Evolutionary conservation across 1,139 yeast genomes (phyloP), one percentile per base, ranked within the genome.

Genomic region (Lodderomyces margitis): DNA sequence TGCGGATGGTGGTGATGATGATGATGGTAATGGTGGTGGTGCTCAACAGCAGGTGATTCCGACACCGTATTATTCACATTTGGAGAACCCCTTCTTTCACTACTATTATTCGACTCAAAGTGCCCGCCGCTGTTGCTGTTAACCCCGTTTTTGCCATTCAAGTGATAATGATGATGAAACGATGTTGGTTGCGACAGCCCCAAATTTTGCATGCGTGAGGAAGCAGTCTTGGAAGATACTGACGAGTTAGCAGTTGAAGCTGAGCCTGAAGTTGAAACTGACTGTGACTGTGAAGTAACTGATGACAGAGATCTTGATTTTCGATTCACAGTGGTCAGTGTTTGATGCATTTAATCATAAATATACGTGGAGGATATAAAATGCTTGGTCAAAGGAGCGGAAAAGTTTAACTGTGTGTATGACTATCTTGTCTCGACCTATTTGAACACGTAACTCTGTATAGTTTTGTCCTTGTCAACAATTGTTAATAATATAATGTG

Each of bases 1-100:
- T 40, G 23, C 20, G 46, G 40, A n/a, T 40, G 43, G 12, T 39
- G 44, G 24, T 43, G 46, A 21, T 44, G 47, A 12, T 42, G 42
- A 15, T 37, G 43, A 30, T 42, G 42, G 16, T 45, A 39, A 16
- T 41, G 40, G 20, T 37, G 42, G 23, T 41, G 41, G 25, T 34
- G 46, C 20, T 32, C 38, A 19, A 25, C 42, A 12, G 35, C 24
- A 16, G 41, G 17, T 21, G 21, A 5, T 34, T 11, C 24, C 35
- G 30, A 21, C 35, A 21, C 28, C 10, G 5, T 36, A 11, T 14
- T 28, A 4, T 6, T n/a, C 15, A 5, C 9, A n/a, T n/a, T 25
- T n/a, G 16, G 8, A 25, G 19, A 5, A 5, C 19, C 32, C 16
- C 19, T 28, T 15, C n/a, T 28, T 3, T 28, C 32, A 14, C 32